Evolutionary conservation across 225 moss, liverwort and hornwort genomes (phyloP).

Genomic region (Thuidium tamariscinum): DNA sequence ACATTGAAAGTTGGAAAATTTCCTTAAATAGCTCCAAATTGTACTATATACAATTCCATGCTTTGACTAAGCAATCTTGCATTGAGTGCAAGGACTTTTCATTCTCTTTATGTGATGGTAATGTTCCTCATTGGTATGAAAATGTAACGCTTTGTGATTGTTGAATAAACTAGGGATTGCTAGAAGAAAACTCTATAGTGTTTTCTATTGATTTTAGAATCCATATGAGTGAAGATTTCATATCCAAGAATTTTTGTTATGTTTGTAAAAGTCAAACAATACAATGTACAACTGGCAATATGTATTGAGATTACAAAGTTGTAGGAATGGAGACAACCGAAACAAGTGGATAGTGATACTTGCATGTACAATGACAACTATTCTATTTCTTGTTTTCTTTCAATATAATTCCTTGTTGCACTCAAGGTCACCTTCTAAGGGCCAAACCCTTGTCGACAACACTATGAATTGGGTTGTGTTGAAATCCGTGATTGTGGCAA

Average conservation of each 20-base stretch:
- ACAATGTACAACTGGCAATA: constrained; percentile 31
- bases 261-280: neutral
- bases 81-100: accelerated
- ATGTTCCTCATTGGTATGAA: neutral
- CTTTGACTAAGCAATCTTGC: neutral
- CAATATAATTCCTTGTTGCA: constrained; percentile 40
- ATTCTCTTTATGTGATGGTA: neutral
- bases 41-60: accelerated
- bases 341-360: constrained; percentile 32
- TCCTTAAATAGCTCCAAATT: accelerated
- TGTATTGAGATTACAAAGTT: constrained; percentile 33
- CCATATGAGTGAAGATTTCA: neutral
- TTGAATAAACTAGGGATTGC: neutral
- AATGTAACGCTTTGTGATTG: neutral
- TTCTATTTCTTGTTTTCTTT: constrained; percentile 48
- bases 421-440: neutral
- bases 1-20: neutral
- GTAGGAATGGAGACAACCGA: neutral
- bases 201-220: neutral
- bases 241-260: neutral
- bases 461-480: neutral
- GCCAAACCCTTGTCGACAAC: neutral
- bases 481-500: neutral
- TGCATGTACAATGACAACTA: constrained; percentile 37
- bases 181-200: neutral